phyloP scores from a whole-genome alignment of 2,329 filamentous ascomycete genomes.

The Fusarium illudens region DNA sequence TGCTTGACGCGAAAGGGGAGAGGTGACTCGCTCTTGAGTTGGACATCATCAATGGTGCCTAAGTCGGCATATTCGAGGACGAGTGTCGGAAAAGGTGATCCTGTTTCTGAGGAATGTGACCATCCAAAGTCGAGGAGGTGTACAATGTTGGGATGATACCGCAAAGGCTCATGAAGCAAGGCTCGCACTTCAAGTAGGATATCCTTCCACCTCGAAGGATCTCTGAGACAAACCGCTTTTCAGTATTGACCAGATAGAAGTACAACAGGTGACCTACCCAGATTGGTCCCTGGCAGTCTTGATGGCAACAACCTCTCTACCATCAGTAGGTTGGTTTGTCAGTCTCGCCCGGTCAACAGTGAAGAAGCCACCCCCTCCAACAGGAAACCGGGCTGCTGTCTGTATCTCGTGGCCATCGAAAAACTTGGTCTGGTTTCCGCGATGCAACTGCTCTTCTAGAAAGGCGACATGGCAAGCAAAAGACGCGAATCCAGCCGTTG shows the following conservation, averaged over 20 bases:
- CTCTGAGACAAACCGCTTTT: not conserved
- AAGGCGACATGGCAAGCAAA: conserved; percentile 7
- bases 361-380: conserved; percentile 3
- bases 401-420: conserved; percentile 1
- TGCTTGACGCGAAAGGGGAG: conserved; percentile 1
- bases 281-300: conserved; percentile 2
- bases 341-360: conserved; percentile 1
- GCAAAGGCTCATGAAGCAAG: not conserved
- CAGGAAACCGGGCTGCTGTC: not conserved
- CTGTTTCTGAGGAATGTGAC: not conserved
- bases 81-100: not conserved
- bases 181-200: conserved; percentile 4
- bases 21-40: not conserved
- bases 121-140: conserved; percentile 1
- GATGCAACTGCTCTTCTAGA: not conserved
- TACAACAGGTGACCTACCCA: not conserved
- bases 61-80: not conserved
- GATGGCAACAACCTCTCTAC: not conserved
- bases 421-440: not conserved
- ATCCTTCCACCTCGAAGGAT: conserved; percentile 4
- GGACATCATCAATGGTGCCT: not conserved
- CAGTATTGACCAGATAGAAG: not conserved
- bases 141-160: conserved; percentile 3
- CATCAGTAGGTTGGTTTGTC: not conserved
- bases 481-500: not conserved